A percentile compares a stretch with the other conserved stretches of the same genome.
Conservation (phyloP, 768 basidiomycete genomes). For the Serendipita sp. region DNA sequence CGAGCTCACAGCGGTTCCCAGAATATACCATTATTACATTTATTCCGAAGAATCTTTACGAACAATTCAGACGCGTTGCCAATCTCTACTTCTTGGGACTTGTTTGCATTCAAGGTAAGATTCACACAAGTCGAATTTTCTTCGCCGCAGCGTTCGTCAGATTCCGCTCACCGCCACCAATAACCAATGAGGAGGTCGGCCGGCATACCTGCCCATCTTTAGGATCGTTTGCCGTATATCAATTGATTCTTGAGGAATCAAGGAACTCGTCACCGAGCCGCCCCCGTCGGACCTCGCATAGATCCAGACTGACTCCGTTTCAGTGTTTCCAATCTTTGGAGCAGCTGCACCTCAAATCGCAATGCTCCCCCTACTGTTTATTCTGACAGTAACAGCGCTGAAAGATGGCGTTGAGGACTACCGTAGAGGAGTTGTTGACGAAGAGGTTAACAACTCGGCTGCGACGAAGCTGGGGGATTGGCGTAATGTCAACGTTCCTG, state of each 20-base stretch:
- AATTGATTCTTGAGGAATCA: too few relatives aligned
- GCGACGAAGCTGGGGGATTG: slow-evolving; percentile 79
- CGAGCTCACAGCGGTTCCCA: slow-evolving; percentile 16
- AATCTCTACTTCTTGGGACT: slow-evolving; percentile 82
- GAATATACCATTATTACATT: slow-evolving; percentile 88
- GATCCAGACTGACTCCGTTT: not conserved
- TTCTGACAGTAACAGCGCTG: slow-evolving; percentile 74
- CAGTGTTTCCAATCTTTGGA: slow-evolving; percentile 84
- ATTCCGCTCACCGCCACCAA: too few relatives aligned
- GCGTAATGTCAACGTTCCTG: slow-evolving; percentile 78
- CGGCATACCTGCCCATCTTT: too few relatives aligned
- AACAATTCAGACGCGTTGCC: slow-evolving; percentile 86
- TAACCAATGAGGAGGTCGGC: too few relatives aligned
- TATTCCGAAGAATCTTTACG: slow-evolving; percentile 82
- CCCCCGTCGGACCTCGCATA: not conserved
- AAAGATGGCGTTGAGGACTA: slow-evolving; percentile 96
- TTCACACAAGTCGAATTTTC: not conserved
- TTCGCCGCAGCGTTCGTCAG: not conserved
- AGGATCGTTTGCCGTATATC: too few relatives aligned
- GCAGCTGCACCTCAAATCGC: slow-evolving; percentile 68
- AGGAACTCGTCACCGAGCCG: not conserved
- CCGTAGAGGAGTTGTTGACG: slow-evolving; percentile 71
- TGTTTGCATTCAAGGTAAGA: slow-evolving; percentile 64
- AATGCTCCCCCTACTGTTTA: slow-evolving; percentile 74
- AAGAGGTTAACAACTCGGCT: slow-evolving; percentile 89